Evolutionary conservation across 768 basidiomycete species (phyloP).

Genomic region (Mycena galericulata): DNA sequence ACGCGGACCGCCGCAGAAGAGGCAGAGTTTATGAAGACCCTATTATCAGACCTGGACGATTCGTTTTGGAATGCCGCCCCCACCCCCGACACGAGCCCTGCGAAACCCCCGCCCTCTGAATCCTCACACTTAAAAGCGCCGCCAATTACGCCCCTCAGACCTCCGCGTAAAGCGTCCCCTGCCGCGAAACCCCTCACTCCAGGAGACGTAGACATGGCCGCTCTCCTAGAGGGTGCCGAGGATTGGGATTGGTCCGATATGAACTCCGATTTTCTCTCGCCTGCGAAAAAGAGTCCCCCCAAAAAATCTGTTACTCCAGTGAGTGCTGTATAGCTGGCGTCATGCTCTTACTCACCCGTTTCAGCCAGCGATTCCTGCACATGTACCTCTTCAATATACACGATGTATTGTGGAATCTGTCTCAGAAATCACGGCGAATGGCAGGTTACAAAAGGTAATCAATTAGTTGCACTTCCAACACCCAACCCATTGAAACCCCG

Average conservation of each 20-base stretch:
- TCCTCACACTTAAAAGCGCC: neutral
- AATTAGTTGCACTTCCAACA: constrained; percentile 8
- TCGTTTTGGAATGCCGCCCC: constrained; percentile 59
- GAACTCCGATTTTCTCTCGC: constrained; percentile 61
- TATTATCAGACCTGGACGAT: constrained; percentile 68
- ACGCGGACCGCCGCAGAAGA: constrained; percentile 59
- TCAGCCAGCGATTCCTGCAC: constrained; percentile 27
- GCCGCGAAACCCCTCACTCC: constrained; percentile 28
- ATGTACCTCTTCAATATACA: constrained; percentile 53
- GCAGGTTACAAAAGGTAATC: constrained; percentile 57
- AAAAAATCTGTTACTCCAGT: constrained; percentile 13
- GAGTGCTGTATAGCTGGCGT: constrained; percentile 3
- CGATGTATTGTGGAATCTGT: constrained; percentile 69
- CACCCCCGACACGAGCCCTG: constrained; percentile 50
- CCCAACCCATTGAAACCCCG: neutral
- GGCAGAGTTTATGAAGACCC: constrained; percentile 65
- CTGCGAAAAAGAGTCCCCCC: constrained; percentile 55
- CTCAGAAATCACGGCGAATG: constrained; percentile 45
- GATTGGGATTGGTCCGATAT: constrained; percentile 78
- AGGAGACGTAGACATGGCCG: constrained; percentile 56
- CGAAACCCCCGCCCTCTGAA: constrained; percentile 35
- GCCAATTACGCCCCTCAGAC: constrained; percentile 38
- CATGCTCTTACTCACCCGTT: constrained; percentile 5
- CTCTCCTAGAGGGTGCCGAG: constrained; percentile 74
- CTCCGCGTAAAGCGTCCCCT: constrained; percentile 5